These are phyloP conservation scores for Panaeolus papilionaceus DNA, from an alignment of 768 basidiomycete species.

Conservation along the genomic window DNA sequence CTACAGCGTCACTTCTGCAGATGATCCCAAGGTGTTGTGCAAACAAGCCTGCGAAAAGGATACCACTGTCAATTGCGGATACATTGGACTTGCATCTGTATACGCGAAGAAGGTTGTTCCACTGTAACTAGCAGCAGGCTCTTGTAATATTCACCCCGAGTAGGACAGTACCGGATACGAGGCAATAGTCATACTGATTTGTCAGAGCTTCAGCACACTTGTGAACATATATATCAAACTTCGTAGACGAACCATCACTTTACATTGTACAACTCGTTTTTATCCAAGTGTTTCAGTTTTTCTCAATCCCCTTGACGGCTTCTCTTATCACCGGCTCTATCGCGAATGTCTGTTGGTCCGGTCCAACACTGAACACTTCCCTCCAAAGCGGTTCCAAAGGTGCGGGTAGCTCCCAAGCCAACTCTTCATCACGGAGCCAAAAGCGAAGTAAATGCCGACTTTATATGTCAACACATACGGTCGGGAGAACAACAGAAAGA, in stretches of 20 bases:
- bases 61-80: conserved; percentile 57
- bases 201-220: background rate
- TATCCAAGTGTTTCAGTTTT: background rate
- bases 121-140: too few relatives aligned
- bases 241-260: background rate
- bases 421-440: conserved; percentile 46
- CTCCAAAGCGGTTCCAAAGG: conserved; percentile 42
- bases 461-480: background rate
- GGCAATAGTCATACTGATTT: too few relatives aligned
- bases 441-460: conserved; percentile 47
- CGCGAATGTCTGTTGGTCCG: conserved; percentile 44
- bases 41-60: conserved; percentile 56
- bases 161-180: too few relatives aligned
- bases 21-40: conserved; percentile 56
- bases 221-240: background rate
- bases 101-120: background rate
- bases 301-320: conserved; percentile 18
- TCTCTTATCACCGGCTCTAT: conserved; percentile 41
- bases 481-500: background rate
- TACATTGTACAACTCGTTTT: background rate
- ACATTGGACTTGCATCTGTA: background rate
- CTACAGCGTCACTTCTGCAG: conserved; percentile 26
- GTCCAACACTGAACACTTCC: conserved; percentile 38
- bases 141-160: too few relatives aligned
- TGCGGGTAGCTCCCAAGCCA: conserved; percentile 45